Conservation (phyloP, 2,329 filamentous ascomycete species). For the Plenodomus tracheiphilus region DNA sequence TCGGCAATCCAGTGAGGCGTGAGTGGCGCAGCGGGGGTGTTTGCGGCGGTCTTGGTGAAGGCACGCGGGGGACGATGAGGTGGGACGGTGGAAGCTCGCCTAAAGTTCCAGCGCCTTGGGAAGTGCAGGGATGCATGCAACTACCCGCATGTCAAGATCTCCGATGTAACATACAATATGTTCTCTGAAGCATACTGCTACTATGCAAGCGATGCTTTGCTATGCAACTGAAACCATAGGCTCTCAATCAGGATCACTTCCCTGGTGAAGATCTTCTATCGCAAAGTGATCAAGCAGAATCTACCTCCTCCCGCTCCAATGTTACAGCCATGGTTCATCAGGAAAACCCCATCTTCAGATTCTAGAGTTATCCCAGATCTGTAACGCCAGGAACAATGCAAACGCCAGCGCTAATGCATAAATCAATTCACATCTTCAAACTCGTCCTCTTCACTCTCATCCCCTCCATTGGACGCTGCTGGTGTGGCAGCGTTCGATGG, state of each 20-base stretch:
- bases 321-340: neutral
- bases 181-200: no score
- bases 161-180: no score
- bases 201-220: no score
- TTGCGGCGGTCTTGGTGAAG: conserved; percentile 27
- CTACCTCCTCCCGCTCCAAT: no score
- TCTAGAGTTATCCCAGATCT: neutral
- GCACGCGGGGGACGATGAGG: conserved; percentile 33
- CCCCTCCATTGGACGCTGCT: conserved; percentile 48
- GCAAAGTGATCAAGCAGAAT: no score
- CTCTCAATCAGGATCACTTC: no score
- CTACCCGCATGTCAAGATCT: neutral
- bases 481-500: conserved; percentile 36
- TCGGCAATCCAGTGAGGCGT: neutral
- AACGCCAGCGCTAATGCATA: conserved; percentile 38
- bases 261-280: no score
- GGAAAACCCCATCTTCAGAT: neutral
- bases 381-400: conserved; percentile 8
- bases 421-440: conserved; percentile 49
- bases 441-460: conserved; percentile 52
- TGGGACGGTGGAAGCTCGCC: conserved; percentile 31
- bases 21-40: conserved; percentile 16
- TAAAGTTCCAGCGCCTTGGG: conserved; percentile 19
- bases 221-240: no score
- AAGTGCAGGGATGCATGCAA: neutral